Evolutionary conservation across 1,284 basidiomycete genomes (phyloP), one percentile per base, ranked within the genome.

Genomic region (Cryptococcus hybrid): DNA sequence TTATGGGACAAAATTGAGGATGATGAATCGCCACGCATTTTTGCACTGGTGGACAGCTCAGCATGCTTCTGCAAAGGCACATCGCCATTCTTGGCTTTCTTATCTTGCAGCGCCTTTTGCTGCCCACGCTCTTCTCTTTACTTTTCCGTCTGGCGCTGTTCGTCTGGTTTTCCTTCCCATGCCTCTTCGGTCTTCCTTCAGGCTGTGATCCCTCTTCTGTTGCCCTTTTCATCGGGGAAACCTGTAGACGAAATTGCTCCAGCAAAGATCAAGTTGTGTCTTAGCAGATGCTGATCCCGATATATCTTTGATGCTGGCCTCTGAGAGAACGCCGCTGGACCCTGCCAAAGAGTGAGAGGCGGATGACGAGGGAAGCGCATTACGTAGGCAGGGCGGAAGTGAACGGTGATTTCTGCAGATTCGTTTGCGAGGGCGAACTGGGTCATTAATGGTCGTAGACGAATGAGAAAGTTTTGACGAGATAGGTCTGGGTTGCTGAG

Each of bases 401-500:
- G 61, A 62, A 37, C 61, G 52, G 45, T 57, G 53, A 35, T 46
- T 39, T 11, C 63, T 50, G 53, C 65, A 63, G 7, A 54, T 55
- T 40, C 66, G 49, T 61, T 68, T 68, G 7, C 64, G 54, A 9
- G 58, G 61, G 37, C 53, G 56, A 36, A 52, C 55, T 7, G 53
- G 40, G 37, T 55, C 36, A 34, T 40, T 24, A 9, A 55, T 45
- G 11, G 54, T 51, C 11, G 56, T 54, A 8, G 60, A 56, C 3
- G 64, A 63, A 34, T 52, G 51, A 18, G 61, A 59, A 24, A 64
- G 51, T 0, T 51, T 52, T n/a, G 63, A 60, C 39, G 60, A 61
- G 12, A 64, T 60, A 0, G 66, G 63, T 40, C 62, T 52, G n/a
- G 66, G 62, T 49, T 60, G 58, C 39, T 68, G 66, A 0, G 66